A percentile compares a stretch with the other conserved stretches of the same genome.
Conservation (phyloP, 495 filamentous ascomycete species). For the Podospora bellae-mahoneyi region DNA sequence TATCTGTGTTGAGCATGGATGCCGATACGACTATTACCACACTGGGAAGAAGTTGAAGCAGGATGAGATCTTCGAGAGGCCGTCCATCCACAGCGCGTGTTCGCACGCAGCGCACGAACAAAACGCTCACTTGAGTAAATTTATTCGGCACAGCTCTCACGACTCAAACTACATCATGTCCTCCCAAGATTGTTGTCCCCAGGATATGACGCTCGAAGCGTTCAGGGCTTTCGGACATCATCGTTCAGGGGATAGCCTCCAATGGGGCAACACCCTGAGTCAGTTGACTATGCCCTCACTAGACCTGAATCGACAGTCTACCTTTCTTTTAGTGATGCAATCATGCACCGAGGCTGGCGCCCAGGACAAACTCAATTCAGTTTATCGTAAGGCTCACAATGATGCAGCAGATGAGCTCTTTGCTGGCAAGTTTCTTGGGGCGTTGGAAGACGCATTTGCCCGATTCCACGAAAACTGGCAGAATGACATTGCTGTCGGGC, state of each 20-base stretch:
- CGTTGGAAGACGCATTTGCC: conserved; percentile 12
- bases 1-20: conserved; percentile 47
- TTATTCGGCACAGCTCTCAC: conserved; percentile 19
- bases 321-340: conserved; percentile 47
- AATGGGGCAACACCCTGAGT: conserved; percentile 54
- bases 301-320: conserved; percentile 46
- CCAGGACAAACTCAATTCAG: not conserved
- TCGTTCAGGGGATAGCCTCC: conserved; percentile 46
- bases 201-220: conserved; percentile 46
- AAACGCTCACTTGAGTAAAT: not conserved
- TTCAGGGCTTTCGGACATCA: conserved; percentile 49
- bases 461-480: conserved; percentile 25
- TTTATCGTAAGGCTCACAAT: conserved; percentile 6
- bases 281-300: conserved; percentile 49
- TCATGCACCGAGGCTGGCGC: conserved; percentile 50
- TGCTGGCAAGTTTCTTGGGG: not conserved
- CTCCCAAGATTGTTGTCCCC: conserved; percentile 41
- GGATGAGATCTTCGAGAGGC: not conserved
- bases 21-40: conserved; percentile 39
- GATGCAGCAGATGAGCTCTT: conserved; percentile 11
- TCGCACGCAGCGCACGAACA: conserved; percentile 14
- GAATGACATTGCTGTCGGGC: conserved; percentile 19
- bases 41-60: not conserved
- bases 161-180: conserved; percentile 48
- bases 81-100: conserved; percentile 9